phyloP scores from a whole-genome alignment of 768 basidiomycete genomes.

The Boletus vinaceobasis region DNA sequence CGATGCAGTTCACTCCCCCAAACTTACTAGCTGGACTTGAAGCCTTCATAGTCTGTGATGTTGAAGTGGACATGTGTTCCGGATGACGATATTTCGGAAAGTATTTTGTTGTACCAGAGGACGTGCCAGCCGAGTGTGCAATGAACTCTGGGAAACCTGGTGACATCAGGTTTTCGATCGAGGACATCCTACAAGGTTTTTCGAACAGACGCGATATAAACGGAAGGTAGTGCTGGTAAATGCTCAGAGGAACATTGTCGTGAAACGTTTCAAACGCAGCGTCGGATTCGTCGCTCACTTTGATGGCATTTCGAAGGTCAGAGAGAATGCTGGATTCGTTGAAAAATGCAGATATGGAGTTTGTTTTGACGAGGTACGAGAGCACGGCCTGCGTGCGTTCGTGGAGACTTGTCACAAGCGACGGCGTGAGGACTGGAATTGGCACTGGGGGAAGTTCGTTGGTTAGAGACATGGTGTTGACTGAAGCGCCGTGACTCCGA shows the following conservation, averaged over 20 bases:
- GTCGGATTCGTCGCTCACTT: not conserved
- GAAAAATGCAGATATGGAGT: slow-evolving; percentile 18
- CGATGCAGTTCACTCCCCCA: slow-evolving; percentile 18
- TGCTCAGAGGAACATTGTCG: slow-evolving; percentile 15
- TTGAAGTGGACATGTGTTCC: slow-evolving; percentile 18
- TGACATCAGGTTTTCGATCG: slow-evolving; percentile 22
- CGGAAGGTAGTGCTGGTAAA: slow-evolving; percentile 18
- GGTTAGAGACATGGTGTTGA: not conserved
- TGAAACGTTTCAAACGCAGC: slow-evolving; percentile 8
- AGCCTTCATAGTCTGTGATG: slow-evolving; percentile 10
- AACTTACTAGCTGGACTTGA: slow-evolving; percentile 6
- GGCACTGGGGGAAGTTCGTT: slow-evolving; percentile 16
- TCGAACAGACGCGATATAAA: slow-evolving; percentile 20
- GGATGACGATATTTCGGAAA: slow-evolving; percentile 22
- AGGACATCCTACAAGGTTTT: slow-evolving; percentile 14
- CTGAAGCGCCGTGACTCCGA: not conserved
- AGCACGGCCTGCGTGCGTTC: slow-evolving; percentile 22
- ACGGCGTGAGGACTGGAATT: slow-evolving; percentile 9
- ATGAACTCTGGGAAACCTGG: slow-evolving; percentile 23
- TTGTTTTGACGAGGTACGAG: slow-evolving; percentile 20
- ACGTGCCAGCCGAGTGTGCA: slow-evolving; percentile 20
- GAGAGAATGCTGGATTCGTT: slow-evolving; percentile 13
- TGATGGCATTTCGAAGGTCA: slow-evolving; percentile 9
- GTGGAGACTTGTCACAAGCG: slow-evolving; percentile 14
- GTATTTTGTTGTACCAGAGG: slow-evolving; percentile 12